Base-by-base conservation (phyloP, 805 yeast species). In the Torulaspora gathmanii region DNA sequence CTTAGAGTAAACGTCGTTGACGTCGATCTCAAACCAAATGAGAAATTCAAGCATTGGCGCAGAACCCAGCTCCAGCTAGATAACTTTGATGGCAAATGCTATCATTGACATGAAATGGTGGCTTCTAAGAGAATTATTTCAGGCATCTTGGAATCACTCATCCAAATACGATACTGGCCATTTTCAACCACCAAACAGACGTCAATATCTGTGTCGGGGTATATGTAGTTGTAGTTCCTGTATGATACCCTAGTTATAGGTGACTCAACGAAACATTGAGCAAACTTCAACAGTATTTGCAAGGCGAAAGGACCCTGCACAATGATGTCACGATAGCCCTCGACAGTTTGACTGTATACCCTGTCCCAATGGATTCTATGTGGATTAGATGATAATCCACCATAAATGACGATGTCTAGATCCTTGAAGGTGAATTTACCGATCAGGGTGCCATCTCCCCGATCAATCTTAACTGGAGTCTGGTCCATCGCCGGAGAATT, bases 241-340 rank as follows among this genome's bases (percentile, higher is more conserved):
- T 77, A 77, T 33, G 57, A 63, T 44, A 75, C 67, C 8, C 53
- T 45, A 28, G 40, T 53, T 12, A 72, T 51, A 5, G 53, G 31
- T 27, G 50, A 45, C 4, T 45, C 46, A 13, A 56, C 47, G 16
- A 54, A 31, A 3, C 52, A 38, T 6, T 56, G 53, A 3, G 78
- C 64, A 78, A 80, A 82, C 44, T 77, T 75, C 26, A 86, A 59
- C 29, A 80, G 52, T 30, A 85, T 51, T 7, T 83, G 80, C 1
- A 85, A 74, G 46, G 85, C 68, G 42, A 90, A 70, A 0, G 97
- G 96, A 0, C 96, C 99, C 36, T 86, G 95, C 0, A 83, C 81
- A 1, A 91, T 66, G 0, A 82, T 62, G 28, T 71, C 69, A 0
- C 82, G 80, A 40, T 87, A 77, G 1, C 76, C 71, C 57, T 91